Evolutionary conservation across 805 yeast genomes (phyloP).

Genomic region (Saccharomycopsis oosterbeekiorum): DNA sequence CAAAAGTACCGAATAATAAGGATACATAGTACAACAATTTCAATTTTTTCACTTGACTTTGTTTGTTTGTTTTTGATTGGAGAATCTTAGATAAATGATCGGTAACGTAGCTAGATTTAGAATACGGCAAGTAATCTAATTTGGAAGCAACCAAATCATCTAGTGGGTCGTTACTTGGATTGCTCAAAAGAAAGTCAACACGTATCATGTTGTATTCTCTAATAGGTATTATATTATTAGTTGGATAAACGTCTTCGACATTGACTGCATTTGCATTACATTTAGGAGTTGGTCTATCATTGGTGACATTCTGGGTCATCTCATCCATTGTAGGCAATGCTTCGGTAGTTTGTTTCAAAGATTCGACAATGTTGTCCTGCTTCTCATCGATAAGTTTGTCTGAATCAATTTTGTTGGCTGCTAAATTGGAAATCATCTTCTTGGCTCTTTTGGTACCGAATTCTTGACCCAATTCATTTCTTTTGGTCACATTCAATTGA

Average conservation of each 20-base stretch:
- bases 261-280: slow-evolving; percentile 70
- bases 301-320: slow-evolving; percentile 44
- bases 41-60: slow-evolving; percentile 43
- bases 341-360: slow-evolving; percentile 59
- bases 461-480: slow-evolving; percentile 86
- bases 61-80: slow-evolving; percentile 18
- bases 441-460: slow-evolving; percentile 97
- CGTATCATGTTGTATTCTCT: slow-evolving; percentile 56
- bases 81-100: slow-evolving; percentile 33
- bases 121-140: slow-evolving; percentile 52
- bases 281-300: slow-evolving; percentile 76
- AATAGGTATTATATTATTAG: slow-evolving; percentile 58
- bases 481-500: slow-evolving; percentile 41
- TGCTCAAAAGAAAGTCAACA: slow-evolving; percentile 45
- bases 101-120: slow-evolving; percentile 45
- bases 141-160: slow-evolving; percentile 43
- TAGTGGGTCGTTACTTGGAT: slow-evolving; percentile 2
- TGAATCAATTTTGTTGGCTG: slow-evolving; percentile 79
- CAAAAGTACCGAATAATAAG: slow-evolving; percentile 68
- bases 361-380: slow-evolving; percentile 63
- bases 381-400: slow-evolving; percentile 67
- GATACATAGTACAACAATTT: slow-evolving; percentile 76
- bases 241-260: slow-evolving; percentile 75
- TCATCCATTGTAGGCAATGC: slow-evolving; percentile 54
- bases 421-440: slow-evolving; percentile 73